Evolutionary conservation across 2,329 filamentous ascomycete species (phyloP).

Genomic region (Pseudogymnoascus pannorum): DNA sequence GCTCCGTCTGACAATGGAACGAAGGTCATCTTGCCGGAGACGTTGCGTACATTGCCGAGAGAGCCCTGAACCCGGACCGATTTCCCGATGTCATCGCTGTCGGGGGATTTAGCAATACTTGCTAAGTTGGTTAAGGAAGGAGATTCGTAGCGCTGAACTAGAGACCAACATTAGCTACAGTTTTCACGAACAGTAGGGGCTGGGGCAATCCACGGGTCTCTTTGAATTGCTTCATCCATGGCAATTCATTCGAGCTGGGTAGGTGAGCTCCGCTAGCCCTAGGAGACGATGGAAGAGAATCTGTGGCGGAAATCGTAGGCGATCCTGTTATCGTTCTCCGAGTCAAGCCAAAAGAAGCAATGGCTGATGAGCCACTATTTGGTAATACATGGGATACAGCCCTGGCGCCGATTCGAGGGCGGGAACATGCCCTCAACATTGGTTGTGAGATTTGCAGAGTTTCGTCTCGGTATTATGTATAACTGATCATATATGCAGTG

Average conservation of each 20-base stretch:
- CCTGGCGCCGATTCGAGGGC: conserved; percentile 1
- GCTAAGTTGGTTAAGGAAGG: neutral
- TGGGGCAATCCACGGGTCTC: neutral
- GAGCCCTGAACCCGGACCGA: conserved; percentile 21
- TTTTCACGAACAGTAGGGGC: neutral
- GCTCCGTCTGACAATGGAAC: conserved; percentile 8
- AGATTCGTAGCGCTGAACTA: conserved; percentile 1
- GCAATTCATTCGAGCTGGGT: neutral
- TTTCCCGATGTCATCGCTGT: conserved; percentile 12
- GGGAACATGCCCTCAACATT: conserved; percentile 5
- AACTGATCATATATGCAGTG: neutral
- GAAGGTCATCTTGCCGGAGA: conserved; percentile 10
- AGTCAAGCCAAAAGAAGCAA: neutral
- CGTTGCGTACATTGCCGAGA: conserved; percentile 12
- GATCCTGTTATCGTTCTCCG: neutral
- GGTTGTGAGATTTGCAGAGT: neutral
- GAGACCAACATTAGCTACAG: conserved; percentile 2
- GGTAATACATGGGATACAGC: neutral
- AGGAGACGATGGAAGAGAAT: neutral
- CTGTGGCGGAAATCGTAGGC: neutral
- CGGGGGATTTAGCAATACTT: conserved; percentile 15
- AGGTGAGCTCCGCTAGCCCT: neutral
- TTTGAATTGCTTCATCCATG: conserved; percentile 9
- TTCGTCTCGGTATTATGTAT: neutral
- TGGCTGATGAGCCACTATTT: neutral